Conservation (phyloP, 2,329 filamentous ascomycete species). For the Monosporascus sp. region DNA sequence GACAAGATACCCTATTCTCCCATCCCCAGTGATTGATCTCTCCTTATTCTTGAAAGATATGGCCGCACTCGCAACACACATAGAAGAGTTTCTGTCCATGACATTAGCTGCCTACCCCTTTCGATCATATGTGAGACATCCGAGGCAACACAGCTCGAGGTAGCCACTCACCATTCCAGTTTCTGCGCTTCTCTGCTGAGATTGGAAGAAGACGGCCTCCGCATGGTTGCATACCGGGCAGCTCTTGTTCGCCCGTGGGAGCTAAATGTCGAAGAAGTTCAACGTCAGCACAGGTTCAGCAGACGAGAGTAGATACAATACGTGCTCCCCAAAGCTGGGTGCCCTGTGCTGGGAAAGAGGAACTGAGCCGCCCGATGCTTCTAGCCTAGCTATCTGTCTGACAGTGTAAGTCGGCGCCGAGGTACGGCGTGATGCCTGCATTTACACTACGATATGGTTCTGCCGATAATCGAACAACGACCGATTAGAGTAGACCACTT, state of each 20-base stretch:
- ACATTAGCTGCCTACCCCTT: not conserved
- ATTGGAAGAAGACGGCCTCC: conserved; percentile 98
- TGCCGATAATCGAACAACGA: not conserved
- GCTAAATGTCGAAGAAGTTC: conserved; percentile 51
- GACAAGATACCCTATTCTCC: no score
- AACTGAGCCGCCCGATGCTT: not conserved
- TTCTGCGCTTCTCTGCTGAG: conserved; percentile 91
- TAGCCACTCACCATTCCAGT: conserved; percentile 83
- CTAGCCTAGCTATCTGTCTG: conserved; percentile 9
- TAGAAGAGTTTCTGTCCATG: conserved; percentile 73
- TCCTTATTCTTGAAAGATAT: conserved; percentile 62
- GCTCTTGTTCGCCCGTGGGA: conserved; percentile 79
- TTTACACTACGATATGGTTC: not conserved
- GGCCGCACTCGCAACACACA: conserved; percentile 89
- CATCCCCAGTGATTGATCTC: not conserved
- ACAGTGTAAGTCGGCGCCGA: not conserved
- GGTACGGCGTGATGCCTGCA: not conserved
- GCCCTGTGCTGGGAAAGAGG: conserved; percentile 9
- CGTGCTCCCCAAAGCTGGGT: conserved; percentile 19
- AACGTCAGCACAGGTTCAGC: conserved; percentile 31
- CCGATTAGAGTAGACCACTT: no score
- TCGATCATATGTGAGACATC: not conserved
- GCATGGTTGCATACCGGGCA: conserved; percentile 81
- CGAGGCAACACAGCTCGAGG: not conserved
- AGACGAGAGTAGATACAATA: conserved; percentile 17